phyloP scores from a whole-genome alignment of 208 protist genomes.

The Trypanosomatidae sp. region DNA sequence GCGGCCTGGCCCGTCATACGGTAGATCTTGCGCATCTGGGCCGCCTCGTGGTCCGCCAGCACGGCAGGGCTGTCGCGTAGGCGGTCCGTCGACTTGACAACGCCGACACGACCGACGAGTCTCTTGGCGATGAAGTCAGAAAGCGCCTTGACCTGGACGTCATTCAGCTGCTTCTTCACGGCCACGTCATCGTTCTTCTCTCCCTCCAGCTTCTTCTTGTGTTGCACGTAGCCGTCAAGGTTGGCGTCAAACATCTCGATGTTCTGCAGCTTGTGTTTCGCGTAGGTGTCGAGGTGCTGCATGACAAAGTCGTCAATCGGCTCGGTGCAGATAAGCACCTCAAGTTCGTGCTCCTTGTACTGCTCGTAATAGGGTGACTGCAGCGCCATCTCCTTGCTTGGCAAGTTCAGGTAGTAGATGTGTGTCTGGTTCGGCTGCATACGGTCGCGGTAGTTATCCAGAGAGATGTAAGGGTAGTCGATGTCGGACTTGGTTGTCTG shows the following conservation, averaged over 20 bases:
- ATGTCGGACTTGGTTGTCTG: conserved; percentile 81
- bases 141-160: conserved; percentile 85
- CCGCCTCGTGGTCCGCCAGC: conserved; percentile 91
- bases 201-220: conserved; percentile 87
- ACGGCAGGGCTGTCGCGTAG: conserved; percentile 89
- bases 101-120: conserved; percentile 81
- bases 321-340: conserved; percentile 94
- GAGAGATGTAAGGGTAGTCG: conserved; percentile 80
- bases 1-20: conserved; percentile 82
- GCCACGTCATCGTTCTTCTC: conserved; percentile 79
- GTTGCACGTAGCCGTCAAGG: conserved; percentile 88
- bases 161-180: conserved; percentile 87
- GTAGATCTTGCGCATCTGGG: conserved; percentile 93
- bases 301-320: conserved; percentile 97
- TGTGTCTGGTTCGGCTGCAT: conserved; percentile 94
- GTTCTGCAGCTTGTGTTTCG: conserved; percentile 94
- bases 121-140: conserved; percentile 90
- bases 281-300: conserved; percentile 92
- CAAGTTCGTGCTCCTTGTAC: conserved; percentile 94
- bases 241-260: conserved; percentile 91
- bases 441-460: conserved; percentile 96
- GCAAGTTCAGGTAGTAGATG: conserved; percentile 96
- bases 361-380: conserved; percentile 96
- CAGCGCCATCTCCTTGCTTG: conserved; percentile 87
- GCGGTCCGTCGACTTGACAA: conserved; percentile 85